phyloP scores from a whole-genome alignment of 768 basidiomycete genomes.

The Gyrodon lividus region DNA sequence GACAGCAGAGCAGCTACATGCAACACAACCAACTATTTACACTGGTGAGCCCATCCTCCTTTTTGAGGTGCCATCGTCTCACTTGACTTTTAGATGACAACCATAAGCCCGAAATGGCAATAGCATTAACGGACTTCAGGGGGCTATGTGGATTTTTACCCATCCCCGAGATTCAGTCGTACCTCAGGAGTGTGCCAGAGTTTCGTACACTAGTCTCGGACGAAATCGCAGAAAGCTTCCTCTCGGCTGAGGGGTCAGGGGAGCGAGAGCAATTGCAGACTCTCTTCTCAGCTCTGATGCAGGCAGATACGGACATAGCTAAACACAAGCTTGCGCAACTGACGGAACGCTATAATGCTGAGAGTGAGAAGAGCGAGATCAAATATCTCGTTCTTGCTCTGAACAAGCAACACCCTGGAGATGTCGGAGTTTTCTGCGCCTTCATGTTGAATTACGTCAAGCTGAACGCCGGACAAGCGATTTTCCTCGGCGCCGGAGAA shows the following conservation, averaged over 20 bases:
- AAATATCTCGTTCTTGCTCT: conserved; percentile 62
- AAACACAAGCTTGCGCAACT: conserved; percentile 55
- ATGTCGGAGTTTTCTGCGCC: conserved; percentile 91
- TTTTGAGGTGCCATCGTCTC: background rate
- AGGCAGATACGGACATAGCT: conserved; percentile 54
- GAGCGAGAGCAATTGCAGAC: conserved; percentile 58
- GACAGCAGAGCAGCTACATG: conserved; percentile 70
- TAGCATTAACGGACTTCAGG: conserved; percentile 87
- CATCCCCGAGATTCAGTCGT: conserved; percentile 62
- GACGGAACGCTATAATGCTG: conserved; percentile 58
- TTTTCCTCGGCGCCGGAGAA: conserved; percentile 93
- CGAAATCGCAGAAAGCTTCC: conserved; percentile 51
- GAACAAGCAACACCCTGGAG: conserved; percentile 79
- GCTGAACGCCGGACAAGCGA: conserved; percentile 81
- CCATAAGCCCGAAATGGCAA: conserved; percentile 99
- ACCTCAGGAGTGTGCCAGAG: conserved; percentile 73
- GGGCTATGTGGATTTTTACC: conserved; percentile 95
- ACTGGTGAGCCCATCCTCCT: conserved; percentile 62
- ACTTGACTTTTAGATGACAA: conserved; percentile 68
- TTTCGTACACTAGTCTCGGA: conserved; percentile 68
- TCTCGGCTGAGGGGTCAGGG: conserved; percentile 33
- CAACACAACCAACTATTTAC: conserved; percentile 76
- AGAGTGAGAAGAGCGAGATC: conserved; percentile 45
- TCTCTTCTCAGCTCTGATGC: conserved; percentile 85
- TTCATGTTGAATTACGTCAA: conserved; percentile 86